These are phyloP conservation scores for Phytopythium oedochilum DNA, from an alignment of 352 stramenopile species.

Conservation along the genomic window DNA sequence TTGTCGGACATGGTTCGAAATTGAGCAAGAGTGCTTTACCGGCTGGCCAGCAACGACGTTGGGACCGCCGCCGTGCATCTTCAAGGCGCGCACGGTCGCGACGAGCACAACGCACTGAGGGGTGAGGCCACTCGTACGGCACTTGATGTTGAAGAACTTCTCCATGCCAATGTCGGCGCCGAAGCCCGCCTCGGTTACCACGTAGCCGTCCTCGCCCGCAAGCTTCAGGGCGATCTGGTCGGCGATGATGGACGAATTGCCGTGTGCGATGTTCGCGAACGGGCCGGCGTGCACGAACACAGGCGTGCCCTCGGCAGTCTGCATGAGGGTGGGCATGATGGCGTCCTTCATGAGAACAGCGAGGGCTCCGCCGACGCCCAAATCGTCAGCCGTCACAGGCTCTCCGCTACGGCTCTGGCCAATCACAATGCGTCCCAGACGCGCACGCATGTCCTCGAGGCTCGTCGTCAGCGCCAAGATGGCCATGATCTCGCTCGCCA, in stretches of 20 bases:
- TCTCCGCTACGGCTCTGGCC: conserved; percentile 76
- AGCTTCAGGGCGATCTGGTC: conserved; percentile 94
- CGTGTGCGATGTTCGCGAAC: conserved; percentile 98
- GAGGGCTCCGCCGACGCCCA: conserved; percentile 94
- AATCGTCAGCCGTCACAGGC: conserved; percentile 95
- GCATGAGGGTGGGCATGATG: conserved; percentile 97
- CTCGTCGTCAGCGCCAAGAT: conserved; percentile 95
- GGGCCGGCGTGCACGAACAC: conserved; percentile 98
- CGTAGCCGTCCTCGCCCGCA: conserved; percentile 94
- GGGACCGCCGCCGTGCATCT: conserved; percentile 98
- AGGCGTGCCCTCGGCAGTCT: conserved; percentile 94
- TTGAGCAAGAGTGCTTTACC: too few species aligned
- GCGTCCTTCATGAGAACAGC: conserved; percentile 98
- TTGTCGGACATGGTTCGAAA: too few species aligned
- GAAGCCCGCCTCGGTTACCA: conserved; percentile 98
- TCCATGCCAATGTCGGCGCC: conserved; percentile 96
- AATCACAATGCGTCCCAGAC: conserved; percentile 94
- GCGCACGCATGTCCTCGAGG: conserved; percentile 92
- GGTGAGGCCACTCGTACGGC: conserved; percentile 91
- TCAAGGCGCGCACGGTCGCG: conserved; percentile 96
- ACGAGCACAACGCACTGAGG: conserved; percentile 98
- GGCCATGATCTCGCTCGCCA: conserved; percentile 98
- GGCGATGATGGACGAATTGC: conserved; percentile 97
- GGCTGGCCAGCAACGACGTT: conserved; percentile 93
- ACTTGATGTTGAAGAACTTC: conserved; percentile 99